phyloP scores from a whole-genome alignment of 805 yeast species.

The Priceomyces carsonii region DNA sequence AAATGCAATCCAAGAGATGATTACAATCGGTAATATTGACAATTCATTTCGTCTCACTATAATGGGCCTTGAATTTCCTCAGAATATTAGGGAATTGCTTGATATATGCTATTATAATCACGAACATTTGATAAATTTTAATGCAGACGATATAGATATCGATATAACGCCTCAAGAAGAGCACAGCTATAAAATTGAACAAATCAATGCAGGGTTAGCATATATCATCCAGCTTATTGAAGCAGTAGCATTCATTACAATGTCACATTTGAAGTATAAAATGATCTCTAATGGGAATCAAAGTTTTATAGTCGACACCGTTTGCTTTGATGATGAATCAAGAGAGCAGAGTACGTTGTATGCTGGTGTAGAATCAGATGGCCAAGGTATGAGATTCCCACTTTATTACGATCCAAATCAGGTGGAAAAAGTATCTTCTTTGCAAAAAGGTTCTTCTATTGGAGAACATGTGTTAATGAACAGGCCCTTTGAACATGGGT shows the following conservation, averaged over 20 bases:
- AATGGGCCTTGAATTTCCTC: conserved; percentile 37
- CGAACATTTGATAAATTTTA: conserved; percentile 7
- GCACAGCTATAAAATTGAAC: conserved; percentile 17
- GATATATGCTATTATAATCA: conserved; percentile 28
- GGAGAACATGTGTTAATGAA: conserved; percentile 15
- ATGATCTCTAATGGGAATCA: conserved; percentile 24
- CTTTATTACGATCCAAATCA: conserved; percentile 24
- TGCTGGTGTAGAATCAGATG: not conserved
- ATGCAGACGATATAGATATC: conserved; percentile 8
- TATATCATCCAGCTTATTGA: conserved; percentile 30
- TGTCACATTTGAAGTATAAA: conserved; percentile 25
- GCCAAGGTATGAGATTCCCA: conserved; percentile 18
- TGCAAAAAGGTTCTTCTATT: not conserved
- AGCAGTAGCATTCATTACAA: conserved; percentile 24
- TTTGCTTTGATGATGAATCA: conserved; percentile 6
- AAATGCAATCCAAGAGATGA: conserved; percentile 20
- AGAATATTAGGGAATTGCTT: conserved; percentile 28
- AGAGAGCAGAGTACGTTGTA: not conserved
- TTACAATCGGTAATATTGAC: conserved; percentile 26
- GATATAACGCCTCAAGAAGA: conserved; percentile 6
- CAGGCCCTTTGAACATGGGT: conserved; percentile 32
- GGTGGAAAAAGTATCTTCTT: conserved; percentile 21
- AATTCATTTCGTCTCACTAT: conserved; percentile 27
- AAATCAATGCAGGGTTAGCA: conserved; percentile 33
- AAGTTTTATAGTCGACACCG: conserved; percentile 25